Evolutionary conservation across 108 stramenopile species (phyloP).

Genomic region (Conticribra guillardii): DNA sequence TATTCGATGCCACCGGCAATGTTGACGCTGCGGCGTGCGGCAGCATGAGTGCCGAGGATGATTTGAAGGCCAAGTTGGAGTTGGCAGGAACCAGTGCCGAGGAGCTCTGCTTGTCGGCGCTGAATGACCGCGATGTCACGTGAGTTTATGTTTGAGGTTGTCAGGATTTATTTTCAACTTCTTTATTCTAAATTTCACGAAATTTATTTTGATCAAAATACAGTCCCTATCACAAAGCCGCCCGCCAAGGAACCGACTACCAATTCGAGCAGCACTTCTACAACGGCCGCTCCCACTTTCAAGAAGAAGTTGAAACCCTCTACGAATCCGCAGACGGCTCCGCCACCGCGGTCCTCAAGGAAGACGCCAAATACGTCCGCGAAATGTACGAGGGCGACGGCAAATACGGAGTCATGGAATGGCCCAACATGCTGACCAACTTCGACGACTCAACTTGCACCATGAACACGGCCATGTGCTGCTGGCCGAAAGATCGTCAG

Average conservation of each 20-base stretch:
- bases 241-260: conserved; percentile 28
- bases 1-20: conserved; percentile 21
- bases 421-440: conserved; percentile 36
- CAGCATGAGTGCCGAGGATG: conserved; percentile 1
- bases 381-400: conserved; percentile 34
- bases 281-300: conserved; percentile 50
- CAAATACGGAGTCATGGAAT: conserved; percentile 1
- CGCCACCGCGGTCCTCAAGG: conserved; percentile 22
- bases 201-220: not conserved
- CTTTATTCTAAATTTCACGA: not conserved
- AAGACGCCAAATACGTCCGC: conserved; percentile 32
- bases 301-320: conserved; percentile 48
- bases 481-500: conserved; percentile 41
- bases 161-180: not conserved
- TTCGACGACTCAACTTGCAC: conserved; percentile 6
- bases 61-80: conserved; percentile 19
- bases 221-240: conserved; percentile 23
- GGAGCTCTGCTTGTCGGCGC: conserved; percentile 19
- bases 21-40: conserved; percentile 8
- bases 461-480: conserved; percentile 24
- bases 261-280: conserved; percentile 50
- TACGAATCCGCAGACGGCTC: conserved; percentile 22
- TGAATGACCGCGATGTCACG: conserved; percentile 18
- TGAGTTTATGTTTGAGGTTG: conserved; percentile 5
- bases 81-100: conserved; percentile 4